Evolutionary conservation across 331 rosid species (phyloP).

Genomic region (Quercus lobata): DNA sequence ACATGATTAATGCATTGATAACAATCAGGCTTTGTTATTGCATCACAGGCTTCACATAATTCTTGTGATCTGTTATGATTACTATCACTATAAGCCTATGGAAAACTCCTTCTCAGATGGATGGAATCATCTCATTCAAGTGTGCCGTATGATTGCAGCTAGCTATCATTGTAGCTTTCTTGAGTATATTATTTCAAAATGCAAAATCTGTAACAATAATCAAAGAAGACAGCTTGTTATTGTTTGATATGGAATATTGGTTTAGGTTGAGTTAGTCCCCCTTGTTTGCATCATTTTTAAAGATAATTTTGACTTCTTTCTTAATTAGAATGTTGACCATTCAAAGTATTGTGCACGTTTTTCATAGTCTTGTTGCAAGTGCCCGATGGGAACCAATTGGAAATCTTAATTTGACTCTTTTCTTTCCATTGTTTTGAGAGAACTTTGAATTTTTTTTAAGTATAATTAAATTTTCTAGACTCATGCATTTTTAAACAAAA

Average conservation of each 20-base stretch:
- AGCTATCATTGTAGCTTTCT: neutral
- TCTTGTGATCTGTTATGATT: neutral
- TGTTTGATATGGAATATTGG: constrained; percentile 22
- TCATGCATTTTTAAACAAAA: neutral
- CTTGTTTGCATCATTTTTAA: constrained; percentile 14
- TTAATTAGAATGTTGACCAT: constrained; percentile 30
- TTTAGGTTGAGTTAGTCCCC: constrained; percentile 10
- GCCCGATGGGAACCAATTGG: constrained; percentile 19
- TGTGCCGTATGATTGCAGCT: neutral
- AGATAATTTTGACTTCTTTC: constrained; percentile 13
- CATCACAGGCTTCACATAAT: neutral
- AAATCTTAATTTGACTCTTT: constrained; percentile 12
- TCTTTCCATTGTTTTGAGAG: constrained; percentile 12
- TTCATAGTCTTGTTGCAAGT: constrained; percentile 21
- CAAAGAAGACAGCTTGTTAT: neutral
- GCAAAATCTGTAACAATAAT: constrained; percentile 6
- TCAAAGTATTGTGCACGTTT: constrained; percentile 14
- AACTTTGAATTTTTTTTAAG: neutral
- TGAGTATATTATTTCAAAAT: constrained; percentile 1
- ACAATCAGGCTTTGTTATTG: neutral
- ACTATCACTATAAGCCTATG: neutral
- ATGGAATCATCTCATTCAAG: neutral
- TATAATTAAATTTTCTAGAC: neutral
- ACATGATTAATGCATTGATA: neutral
- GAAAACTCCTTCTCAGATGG: neutral